Percentiles rank a stretch among this genome's conserved stretches.
phyloP scores from a whole-genome alignment of 2,329 filamentous ascomycete species.

The Ceratocystis alfenasii region DNA sequence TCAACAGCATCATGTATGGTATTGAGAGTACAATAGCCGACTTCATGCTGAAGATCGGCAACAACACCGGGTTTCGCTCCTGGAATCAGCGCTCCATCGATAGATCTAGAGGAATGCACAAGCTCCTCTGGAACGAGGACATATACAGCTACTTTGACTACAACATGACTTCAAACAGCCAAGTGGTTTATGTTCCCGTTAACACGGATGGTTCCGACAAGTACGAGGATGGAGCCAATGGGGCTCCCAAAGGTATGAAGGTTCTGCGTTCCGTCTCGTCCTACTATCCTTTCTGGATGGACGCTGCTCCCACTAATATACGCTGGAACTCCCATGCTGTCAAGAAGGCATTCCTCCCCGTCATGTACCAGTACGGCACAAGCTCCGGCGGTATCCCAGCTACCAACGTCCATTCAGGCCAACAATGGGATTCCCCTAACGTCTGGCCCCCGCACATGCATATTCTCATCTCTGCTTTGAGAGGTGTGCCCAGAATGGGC shows the following conservation, averaged over 20 bases:
- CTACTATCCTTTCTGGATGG: slow-evolving; percentile 59
- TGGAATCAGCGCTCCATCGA: slow-evolving; percentile 41
- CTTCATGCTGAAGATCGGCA: slow-evolving; percentile 42
- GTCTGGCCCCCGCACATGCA: slow-evolving; percentile 59
- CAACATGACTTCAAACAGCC: slow-evolving; percentile 47
- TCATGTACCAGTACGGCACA: slow-evolving; percentile 40
- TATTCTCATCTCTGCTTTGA: slow-evolving; percentile 50
- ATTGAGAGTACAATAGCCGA: slow-evolving; percentile 49
- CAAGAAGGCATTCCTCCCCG: slow-evolving; percentile 38
- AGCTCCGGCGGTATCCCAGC: slow-evolving; percentile 48
- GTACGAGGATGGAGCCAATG: slow-evolving; percentile 27
- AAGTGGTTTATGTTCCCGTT: slow-evolving; percentile 40
- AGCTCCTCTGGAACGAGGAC: slow-evolving; percentile 52
- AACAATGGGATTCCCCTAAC: slow-evolving; percentile 61
- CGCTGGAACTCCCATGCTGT: slow-evolving; percentile 48
- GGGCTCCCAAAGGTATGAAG: slow-evolving; percentile 41
- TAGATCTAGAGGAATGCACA: slow-evolving; percentile 50
- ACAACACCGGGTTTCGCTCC: slow-evolving; percentile 36
- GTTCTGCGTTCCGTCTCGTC: slow-evolving; percentile 47
- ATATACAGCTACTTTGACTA: slow-evolving; percentile 57
- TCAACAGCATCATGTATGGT: slow-evolving; percentile 56
- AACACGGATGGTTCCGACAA: slow-evolving; percentile 11
- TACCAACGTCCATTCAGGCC: slow-evolving; percentile 47
- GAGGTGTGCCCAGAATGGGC: slow-evolving; percentile 34
- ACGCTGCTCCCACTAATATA: slow-evolving; percentile 46